Evolutionary conservation across 805 yeast genomes (phyloP).

Genomic region (Metschnikowia lunata): DNA sequence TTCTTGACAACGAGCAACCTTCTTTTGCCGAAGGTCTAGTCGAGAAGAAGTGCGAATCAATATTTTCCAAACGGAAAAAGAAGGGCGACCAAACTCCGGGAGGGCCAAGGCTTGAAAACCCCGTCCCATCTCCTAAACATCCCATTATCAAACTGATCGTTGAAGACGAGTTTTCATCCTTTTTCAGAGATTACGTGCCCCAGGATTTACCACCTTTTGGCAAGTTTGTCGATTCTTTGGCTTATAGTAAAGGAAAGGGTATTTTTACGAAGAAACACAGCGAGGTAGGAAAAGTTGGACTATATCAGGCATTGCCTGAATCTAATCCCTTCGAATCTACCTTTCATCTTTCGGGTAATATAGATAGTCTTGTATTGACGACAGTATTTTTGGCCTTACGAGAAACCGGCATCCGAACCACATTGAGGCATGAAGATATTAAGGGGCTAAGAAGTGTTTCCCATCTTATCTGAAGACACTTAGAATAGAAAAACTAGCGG

Average conservation of each 20-base stretch:
- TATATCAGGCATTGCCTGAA: conserved; percentile 23
- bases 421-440: conserved; percentile 4
- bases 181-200: conserved; percentile 21
- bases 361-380: conserved; percentile 29
- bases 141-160: conserved; percentile 19
- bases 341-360: conserved; percentile 18
- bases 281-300: conserved; percentile 31
- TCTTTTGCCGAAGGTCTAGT: conserved; percentile 32
- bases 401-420: conserved; percentile 26
- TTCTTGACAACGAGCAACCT: conserved; percentile 32
- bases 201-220: conserved; percentile 39
- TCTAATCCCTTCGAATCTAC: conserved; percentile 17
- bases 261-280: conserved; percentile 32
- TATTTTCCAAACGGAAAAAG: neutral
- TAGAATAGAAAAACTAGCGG: too few relatives aligned
- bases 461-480: neutral
- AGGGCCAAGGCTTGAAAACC: conserved; percentile 21
- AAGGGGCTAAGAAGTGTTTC: neutral
- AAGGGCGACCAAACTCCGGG: neutral
- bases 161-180: conserved; percentile 3
- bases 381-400: conserved; percentile 30
- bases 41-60: conserved; percentile 19
- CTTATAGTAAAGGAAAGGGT: conserved; percentile 17
- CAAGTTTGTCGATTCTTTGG: conserved; percentile 25
- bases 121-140: conserved; percentile 27